A percentile compares a stretch with the other conserved stretches of the same genome.
phyloP scores from a whole-genome alignment of 2,329 filamentous ascomycete genomes.

The Microdochium trichocladiopsis region DNA sequence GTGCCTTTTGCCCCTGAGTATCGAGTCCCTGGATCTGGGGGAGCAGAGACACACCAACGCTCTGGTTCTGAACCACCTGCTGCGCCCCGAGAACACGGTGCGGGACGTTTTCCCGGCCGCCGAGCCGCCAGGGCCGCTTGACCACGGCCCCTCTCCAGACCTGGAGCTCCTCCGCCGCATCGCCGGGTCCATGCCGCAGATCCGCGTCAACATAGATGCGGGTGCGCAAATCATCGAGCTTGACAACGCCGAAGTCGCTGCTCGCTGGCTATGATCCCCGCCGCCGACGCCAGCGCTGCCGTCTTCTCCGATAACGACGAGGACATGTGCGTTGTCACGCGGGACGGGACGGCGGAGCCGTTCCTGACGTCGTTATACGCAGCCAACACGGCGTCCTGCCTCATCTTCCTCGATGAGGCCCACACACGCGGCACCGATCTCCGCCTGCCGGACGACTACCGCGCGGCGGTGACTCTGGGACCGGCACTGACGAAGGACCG shows the following conservation, averaged over 20 bases:
- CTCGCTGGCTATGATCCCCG: conserved; percentile 39
- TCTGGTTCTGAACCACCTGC: conserved; percentile 50
- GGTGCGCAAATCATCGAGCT: conserved; percentile 64
- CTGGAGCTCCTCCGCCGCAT: conserved; percentile 38
- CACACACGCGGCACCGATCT: conserved; percentile 67
- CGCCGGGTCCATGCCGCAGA: conserved; percentile 21
- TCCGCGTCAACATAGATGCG: conserved; percentile 61
- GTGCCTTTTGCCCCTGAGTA: conserved; percentile 45
- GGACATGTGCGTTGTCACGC: conserved; percentile 45
- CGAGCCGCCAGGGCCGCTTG: not conserved
- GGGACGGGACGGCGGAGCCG: conserved; percentile 32
- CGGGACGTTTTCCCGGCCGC: not conserved
- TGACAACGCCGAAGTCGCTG: conserved; percentile 46
- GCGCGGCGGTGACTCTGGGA: conserved; percentile 63
- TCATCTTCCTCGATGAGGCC: conserved; percentile 63
- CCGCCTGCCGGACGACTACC: conserved; percentile 47
- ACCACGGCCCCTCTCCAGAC: conserved; percentile 1
- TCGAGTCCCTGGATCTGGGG: conserved; percentile 47
- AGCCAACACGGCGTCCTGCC: conserved; percentile 48
- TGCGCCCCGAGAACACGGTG: conserved; percentile 44
- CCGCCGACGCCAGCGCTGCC: conserved; percentile 20
- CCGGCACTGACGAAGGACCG: conserved; percentile 60
- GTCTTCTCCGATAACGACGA: conserved; percentile 54
- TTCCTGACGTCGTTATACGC: conserved; percentile 53
- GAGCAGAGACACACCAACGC: conserved; percentile 60